Evolutionary conservation across 371 early-diverging fungal species (phyloP).

Genomic region (Actinomortierella wolfii): DNA sequence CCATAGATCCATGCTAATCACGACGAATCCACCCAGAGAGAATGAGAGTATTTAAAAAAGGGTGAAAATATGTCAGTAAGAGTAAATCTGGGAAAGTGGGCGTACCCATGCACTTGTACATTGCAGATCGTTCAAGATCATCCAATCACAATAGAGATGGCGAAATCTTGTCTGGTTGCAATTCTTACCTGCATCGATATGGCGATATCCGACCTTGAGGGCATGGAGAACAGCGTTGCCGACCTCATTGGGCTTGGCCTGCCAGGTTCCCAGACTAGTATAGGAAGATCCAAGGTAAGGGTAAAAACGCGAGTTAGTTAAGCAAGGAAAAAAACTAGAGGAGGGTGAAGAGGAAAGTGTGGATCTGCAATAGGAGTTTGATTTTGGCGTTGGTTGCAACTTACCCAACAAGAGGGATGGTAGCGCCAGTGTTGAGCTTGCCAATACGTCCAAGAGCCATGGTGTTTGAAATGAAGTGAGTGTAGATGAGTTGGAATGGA

Average conservation of each 20-base stretch:
- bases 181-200: constrained; percentile 81
- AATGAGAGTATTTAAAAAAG: no score
- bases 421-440: constrained; percentile 60
- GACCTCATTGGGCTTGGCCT: constrained; percentile 60
- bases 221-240: constrained; percentile 63
- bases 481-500: no score
- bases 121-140: constrained; percentile 38
- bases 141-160: no score
- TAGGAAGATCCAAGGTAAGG: not conserved
- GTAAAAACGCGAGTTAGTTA: not conserved
- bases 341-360: not conserved
- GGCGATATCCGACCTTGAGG: constrained; percentile 71
- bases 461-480: not conserved
- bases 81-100: no score
- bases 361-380: not conserved
- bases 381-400: constrained; percentile 3
- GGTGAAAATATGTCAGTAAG: no score
- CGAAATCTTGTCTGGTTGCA: no score
- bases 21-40: constrained; percentile 36
- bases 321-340: not conserved
- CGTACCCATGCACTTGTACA: no score
- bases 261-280: constrained; percentile 64
- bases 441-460: constrained; percentile 42
- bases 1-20: constrained; percentile 62
- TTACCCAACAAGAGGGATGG: constrained; percentile 51